Percentiles rank a stretch among this genome's conserved stretches.
These are phyloP conservation scores for Penicillium sp. DNA, from an alignment of 2,329 filamentous ascomycete genomes.

Conservation along the genomic window DNA sequence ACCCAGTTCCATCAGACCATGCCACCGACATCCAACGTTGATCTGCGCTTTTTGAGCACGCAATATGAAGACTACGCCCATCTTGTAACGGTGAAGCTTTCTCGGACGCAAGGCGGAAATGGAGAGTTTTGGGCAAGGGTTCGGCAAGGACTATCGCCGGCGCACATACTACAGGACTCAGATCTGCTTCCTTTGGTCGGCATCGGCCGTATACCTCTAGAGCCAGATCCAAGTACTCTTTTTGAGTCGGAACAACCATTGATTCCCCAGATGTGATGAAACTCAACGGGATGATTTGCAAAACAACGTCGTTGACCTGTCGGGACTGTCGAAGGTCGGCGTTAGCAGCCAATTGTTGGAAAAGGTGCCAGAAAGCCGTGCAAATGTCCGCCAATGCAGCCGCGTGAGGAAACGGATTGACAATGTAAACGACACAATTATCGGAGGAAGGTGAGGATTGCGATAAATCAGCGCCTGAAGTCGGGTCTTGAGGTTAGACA, in stretches of 20 bases:
- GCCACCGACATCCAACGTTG: slow-evolving; percentile 58
- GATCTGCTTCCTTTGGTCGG: slow-evolving; percentile 42
- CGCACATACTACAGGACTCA: slow-evolving; percentile 46
- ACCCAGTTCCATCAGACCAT: slow-evolving; percentile 59
- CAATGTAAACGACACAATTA: slow-evolving; percentile 57
- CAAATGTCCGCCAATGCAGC: slow-evolving; percentile 53
- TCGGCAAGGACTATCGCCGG: slow-evolving; percentile 56
- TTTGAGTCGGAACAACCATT: slow-evolving; percentile 51
- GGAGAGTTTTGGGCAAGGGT: slow-evolving; percentile 51
- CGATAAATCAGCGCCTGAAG: slow-evolving; percentile 35
- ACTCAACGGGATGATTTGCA: slow-evolving; percentile 58
- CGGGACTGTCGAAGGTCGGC: slow-evolving; percentile 31
- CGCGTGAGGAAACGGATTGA: slow-evolving; percentile 54
- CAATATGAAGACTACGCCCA: slow-evolving; percentile 57
- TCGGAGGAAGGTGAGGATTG: slow-evolving; percentile 32
- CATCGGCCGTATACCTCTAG: slow-evolving; percentile 60
- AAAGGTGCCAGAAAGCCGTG: slow-evolving; percentile 56
- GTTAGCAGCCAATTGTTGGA: slow-evolving; percentile 52
- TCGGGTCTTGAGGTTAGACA: neutral
- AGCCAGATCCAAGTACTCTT: slow-evolving; percentile 51
- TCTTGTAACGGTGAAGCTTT: slow-evolving; percentile 56
- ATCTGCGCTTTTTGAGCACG: slow-evolving; percentile 56
- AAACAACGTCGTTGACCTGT: slow-evolving; percentile 49
- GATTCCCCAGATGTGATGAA: slow-evolving; percentile 53
- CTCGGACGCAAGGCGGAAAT: slow-evolving; percentile 55